Evolutionary conservation across 352 stramenopile genomes (phyloP).

Genomic region (Thraustochytrium sp.): DNA sequence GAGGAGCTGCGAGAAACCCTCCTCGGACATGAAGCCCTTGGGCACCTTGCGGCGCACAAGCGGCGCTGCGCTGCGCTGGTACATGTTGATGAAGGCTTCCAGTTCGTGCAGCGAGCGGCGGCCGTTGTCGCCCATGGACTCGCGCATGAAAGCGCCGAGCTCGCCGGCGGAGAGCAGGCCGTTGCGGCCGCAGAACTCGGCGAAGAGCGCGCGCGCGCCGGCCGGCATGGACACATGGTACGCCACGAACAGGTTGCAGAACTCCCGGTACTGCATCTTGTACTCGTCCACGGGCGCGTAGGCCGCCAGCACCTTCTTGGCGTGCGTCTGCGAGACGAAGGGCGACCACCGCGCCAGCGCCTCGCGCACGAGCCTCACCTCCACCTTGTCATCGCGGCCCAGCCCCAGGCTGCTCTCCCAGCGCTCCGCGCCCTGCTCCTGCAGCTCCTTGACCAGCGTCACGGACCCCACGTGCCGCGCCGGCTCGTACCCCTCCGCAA

Average conservation of each 20-base stretch:
- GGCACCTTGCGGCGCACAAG: not conserved
- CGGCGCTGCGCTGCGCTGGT: not conserved
- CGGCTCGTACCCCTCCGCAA: not conserved
- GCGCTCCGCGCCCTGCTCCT: not conserved
- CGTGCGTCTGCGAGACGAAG: not conserved
- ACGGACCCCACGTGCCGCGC: not conserved
- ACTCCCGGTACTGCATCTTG: not conserved
- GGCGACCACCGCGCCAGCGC: not conserved
- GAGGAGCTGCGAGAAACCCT: conserved; percentile 2
- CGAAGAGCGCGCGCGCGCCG: not conserved
- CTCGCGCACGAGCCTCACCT: not conserved
- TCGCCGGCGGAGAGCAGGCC: not conserved
- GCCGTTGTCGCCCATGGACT: not conserved
- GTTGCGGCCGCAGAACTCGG: not conserved
- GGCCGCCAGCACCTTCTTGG: not conserved
- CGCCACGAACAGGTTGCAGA: not conserved
- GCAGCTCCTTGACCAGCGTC: not conserved
- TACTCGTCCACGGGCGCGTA: not conserved
- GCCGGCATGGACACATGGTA: not conserved
- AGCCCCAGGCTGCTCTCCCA: not conserved
- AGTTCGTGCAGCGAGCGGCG: not conserved
- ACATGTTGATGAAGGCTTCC: not conserved
- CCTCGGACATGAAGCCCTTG: not conserved
- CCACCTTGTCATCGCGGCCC: not conserved
- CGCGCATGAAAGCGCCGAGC: not conserved